Conservation (phyloP, 2,329 filamentous ascomycete genomes). For the Endoconidiophora polonica region DNA sequence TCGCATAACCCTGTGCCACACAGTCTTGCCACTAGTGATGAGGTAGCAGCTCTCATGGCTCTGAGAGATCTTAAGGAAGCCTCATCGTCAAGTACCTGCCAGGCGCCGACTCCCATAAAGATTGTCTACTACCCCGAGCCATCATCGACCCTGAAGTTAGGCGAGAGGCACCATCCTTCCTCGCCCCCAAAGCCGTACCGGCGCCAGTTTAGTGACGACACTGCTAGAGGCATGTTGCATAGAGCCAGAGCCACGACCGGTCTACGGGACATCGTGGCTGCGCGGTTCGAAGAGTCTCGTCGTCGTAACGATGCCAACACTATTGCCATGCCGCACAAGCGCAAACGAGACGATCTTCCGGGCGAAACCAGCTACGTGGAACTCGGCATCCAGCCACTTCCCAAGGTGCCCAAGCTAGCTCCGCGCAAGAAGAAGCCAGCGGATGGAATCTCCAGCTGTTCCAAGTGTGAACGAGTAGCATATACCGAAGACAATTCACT, state of each 20-base stretch:
- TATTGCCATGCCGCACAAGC: conserved; percentile 7
- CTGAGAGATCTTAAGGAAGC: conserved; percentile 10
- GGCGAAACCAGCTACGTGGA: background rate
- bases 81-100: background rate
- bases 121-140: conserved; percentile 9
- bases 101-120: background rate
- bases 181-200: conserved; percentile 3
- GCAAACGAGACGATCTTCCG: conserved; percentile 3
- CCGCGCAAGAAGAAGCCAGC: conserved; percentile 8
- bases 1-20: conserved; percentile 5
- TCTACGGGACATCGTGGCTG: conserved; percentile 5
- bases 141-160: background rate
- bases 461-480: conserved; percentile 15
- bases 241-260: background rate
- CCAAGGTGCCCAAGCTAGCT: conserved; percentile 6
- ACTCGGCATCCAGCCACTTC: conserved; percentile 3
- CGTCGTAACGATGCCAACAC: conserved; percentile 6
- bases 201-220: conserved; percentile 6
- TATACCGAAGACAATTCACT: conserved; percentile 15
- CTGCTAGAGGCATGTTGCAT: background rate
- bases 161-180: background rate
- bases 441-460: conserved; percentile 13
- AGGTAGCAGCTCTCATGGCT: conserved; percentile 11
- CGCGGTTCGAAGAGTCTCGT: conserved; percentile 8
- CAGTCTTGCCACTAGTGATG: conserved; percentile 10